Conservation (phyloP, 163 green algal genomes). For the Chlamydomonas reinhardtii region DNA sequence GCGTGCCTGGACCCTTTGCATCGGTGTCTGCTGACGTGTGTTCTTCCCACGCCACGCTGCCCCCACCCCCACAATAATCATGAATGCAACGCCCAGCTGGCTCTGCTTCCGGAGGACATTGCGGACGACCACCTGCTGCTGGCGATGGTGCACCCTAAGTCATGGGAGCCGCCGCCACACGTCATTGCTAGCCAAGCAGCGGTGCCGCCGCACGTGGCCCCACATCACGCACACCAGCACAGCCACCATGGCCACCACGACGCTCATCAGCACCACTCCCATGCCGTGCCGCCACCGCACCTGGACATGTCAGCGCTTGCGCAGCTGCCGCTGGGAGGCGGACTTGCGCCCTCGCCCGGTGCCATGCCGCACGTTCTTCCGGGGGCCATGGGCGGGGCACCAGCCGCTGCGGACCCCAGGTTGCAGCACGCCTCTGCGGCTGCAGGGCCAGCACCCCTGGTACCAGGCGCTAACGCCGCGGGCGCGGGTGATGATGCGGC, state of each 20-base stretch:
- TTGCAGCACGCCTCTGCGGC: no score
- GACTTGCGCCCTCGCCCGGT: no score
- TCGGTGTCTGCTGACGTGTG: no score
- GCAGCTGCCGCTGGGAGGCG: not conserved
- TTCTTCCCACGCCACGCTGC: no score
- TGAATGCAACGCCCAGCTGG: not conserved
- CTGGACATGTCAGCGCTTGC: not conserved
- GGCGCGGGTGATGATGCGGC: no score
- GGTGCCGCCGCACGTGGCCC: not conserved
- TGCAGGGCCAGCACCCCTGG: no score
- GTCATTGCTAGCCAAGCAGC: not conserved
- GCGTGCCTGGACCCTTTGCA: no score
- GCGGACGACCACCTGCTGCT: conserved; percentile 45
- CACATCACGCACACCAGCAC: not conserved
- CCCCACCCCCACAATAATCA: no score
- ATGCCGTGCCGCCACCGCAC: not conserved
- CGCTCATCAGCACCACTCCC: not conserved
- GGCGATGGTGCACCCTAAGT: conserved; percentile 39
- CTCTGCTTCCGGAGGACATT: conserved; percentile 41
- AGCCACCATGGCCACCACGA: not conserved
- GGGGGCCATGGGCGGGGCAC: not conserved
- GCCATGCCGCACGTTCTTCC: not conserved
- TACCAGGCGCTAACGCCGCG: no score
- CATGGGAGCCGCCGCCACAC: conserved; percentile 32
- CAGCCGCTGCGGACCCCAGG: no score